Evolutionary conservation across 192 early-diverging fungal genomes (phyloP), one percentile per base, ranked within the genome.

Genomic region (Rhizoclosmatium globosum): DNA sequence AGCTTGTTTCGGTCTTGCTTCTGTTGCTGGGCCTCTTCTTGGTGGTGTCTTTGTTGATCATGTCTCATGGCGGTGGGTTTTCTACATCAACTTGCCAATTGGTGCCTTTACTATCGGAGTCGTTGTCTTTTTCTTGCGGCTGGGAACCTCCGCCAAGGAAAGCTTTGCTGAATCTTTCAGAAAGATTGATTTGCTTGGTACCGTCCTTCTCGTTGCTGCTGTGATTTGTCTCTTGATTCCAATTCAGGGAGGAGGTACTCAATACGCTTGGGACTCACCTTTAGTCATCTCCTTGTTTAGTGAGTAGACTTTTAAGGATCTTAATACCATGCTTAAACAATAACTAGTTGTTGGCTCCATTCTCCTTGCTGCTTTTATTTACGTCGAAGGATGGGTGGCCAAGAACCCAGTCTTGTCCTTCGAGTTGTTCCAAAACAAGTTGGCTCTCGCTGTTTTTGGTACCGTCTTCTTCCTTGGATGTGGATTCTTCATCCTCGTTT

Each of bases 11-110:
- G 94, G 92, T 4, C 68, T 94, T 47, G 92, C 93, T 7, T 89
- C 92, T 4, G 91, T 94, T 1, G 68, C 93, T 1, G 96, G 95
- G 6, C 94, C 96, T 1, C 85, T 95, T 15, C 66, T 95, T 9
- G 96, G 96, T 68, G 96, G 96, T 43, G 81, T 90, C 21, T 92
- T 98, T 53, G 94, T 93, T 41, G 91, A 97, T 59, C 74, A 84
- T 47, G 48, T 82, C 17, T 58, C 58, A 19, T 83, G 85, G 82
- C 56, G 82, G 2, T 85, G 83, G 81, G 57, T 58, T 67, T 60
- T 61, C 74, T 66, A 76, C 46, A 47, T 48, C 39, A 95, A 95
- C 48, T 61, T 94, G 17, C 94, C 94, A 44, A 83, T 94, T 70
- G 93, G 94, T 38, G 88, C 88, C 3, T 47, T 91, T 19, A 90